A percentile compares a stretch with the other conserved stretches of the same genome.
Conservation (phyloP, 2,329 filamentous ascomycete species). For the Exophiala spinifera region DNA sequence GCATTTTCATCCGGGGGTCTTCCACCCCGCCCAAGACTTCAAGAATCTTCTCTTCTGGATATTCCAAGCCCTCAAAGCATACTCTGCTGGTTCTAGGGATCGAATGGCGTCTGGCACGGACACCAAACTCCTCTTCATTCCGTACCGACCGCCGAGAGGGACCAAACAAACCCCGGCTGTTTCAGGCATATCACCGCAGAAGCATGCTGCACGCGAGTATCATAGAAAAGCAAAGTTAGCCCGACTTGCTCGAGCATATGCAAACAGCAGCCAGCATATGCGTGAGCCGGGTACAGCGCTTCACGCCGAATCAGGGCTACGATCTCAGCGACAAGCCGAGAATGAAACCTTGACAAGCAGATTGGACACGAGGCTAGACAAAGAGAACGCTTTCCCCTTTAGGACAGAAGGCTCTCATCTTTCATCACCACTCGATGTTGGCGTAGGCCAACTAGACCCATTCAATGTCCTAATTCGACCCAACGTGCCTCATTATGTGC, state of each 20-base stretch:
- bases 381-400: background rate
- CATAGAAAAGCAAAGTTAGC: constrained; percentile 18
- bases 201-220: constrained; percentile 22
- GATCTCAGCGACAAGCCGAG: background rate
- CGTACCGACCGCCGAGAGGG: constrained; percentile 3
- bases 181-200: constrained; percentile 5
- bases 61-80: background rate
- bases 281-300: background rate
- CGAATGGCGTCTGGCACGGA: background rate
- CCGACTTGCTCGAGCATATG: constrained; percentile 3
- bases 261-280: background rate
- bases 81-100: background rate
- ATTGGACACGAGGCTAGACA: too few relatives aligned
- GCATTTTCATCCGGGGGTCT: too few relatives aligned
- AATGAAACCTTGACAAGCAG: background rate
- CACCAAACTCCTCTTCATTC: constrained; percentile 17
- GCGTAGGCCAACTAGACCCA: constrained; percentile 8
- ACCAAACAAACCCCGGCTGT: background rate
- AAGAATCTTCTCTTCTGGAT: background rate
- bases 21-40: background rate
- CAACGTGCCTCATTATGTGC: constrained; percentile 4
- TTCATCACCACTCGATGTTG: background rate
- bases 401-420: background rate
- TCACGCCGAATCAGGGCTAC: background rate
- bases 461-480: constrained; percentile 10